Conservation (phyloP, 2,329 filamentous ascomycete genomes). For the Ascochyta koolunga region DNA sequence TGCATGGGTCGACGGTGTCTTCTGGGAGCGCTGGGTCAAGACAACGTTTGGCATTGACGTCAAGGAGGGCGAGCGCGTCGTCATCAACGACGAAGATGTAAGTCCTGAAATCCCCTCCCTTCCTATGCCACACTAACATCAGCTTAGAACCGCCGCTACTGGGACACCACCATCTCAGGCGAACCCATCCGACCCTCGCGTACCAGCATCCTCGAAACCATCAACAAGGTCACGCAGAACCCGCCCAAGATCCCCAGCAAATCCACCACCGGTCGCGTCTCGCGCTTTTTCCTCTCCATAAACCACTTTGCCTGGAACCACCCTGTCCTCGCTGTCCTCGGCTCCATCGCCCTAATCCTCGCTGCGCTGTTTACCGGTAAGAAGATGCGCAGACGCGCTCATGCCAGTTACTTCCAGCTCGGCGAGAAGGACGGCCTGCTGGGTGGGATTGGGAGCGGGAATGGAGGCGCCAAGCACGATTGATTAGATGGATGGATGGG, state of each 20-base stretch:
- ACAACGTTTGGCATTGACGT: conserved; percentile 95
- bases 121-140: neutral
- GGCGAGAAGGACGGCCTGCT: conserved; percentile 73
- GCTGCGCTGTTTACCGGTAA: conserved; percentile 49
- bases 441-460: conserved; percentile 57
- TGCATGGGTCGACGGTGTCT: conserved; percentile 95
- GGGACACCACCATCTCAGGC: conserved; percentile 89
- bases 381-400: conserved; percentile 51
- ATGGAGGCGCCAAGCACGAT: conserved; percentile 45
- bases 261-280: conserved; percentile 74
- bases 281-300: conserved; percentile 67
- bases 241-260: conserved; percentile 77
- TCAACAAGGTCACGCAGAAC: conserved; percentile 71
- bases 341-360: conserved; percentile 63
- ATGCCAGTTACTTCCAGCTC: conserved; percentile 66
- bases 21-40: conserved; percentile 96
- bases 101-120: conserved; percentile 48
- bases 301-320: conserved; percentile 52
- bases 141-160: conserved; percentile 83
- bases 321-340: conserved; percentile 56
- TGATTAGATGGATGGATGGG: conserved; percentile 4
- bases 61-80: conserved; percentile 82
- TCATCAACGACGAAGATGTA: conserved; percentile 97
- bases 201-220: conserved; percentile 87
- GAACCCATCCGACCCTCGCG: conserved; percentile 89